Base-by-base conservation (phyloP, 2,329 filamentous ascomycete genomes). In the Aureobasidium musti region DNA sequence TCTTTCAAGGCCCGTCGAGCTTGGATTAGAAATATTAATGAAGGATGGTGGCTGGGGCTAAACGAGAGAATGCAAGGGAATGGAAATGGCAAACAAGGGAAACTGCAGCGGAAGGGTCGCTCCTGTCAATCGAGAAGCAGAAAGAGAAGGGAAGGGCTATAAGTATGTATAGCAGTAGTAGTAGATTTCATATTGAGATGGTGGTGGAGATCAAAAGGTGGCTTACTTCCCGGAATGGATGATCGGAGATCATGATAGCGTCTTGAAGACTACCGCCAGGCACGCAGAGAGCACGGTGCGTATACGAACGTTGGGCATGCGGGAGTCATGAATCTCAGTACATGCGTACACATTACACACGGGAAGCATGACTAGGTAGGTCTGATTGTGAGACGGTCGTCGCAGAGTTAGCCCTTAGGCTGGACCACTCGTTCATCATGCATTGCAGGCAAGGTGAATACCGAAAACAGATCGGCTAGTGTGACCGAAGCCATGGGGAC, bases 241-340 rank as follows among this genome's bases (percentile, higher is more conserved):
- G 33, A 43, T 64, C 47, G 35, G 11, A 23, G 49, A 35, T 54
- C 61, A 64, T 43, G 35, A 54, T 41, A 52, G 45, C 59, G 59
- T 17, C 47, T 17, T 30, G n/a, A 52, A 64, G 61, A 64, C 47
- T 13, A 26, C 33, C 37, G 61, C 49, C 49, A 54, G 61, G 61
- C 37, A 64, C 61, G 61, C 61, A 54, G 61, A 64, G 61, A 64
- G 61, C 47, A 64, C 61, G 61, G 37, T 64, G 61, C 61, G 61
- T 54, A 54, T 43, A 53, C 37, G 43, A 45, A 41, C 23, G 61
- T 53, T 43, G 47, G 17, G 49, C 49, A 45, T 64, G 61, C 47
- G 61, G 49, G 14, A 64, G 35, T 33, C 59, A 63, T 63, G 59
- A 41, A n/a, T 57, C 37, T 43, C 37, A 43, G 35, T 63, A 39